Evolutionary conservation across 2,329 filamentous ascomycete genomes (phyloP), one percentile per base, ranked within the genome.

Genomic region (Fusarium praegraminearum): DNA sequence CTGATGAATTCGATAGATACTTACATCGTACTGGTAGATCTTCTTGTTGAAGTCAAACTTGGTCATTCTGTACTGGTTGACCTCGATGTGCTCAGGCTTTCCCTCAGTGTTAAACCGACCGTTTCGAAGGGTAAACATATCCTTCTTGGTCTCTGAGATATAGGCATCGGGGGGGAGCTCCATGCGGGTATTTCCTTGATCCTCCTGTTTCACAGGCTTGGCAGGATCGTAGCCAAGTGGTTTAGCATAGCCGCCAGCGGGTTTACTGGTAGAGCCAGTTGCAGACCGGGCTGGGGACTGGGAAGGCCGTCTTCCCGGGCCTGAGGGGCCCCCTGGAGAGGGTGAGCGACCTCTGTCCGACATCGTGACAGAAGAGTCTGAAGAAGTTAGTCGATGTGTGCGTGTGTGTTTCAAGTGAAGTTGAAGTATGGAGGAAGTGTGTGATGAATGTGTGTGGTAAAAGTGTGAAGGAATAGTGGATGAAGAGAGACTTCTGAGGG

Each of bases 1-100:
- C 9, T 7, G 16, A 20, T 18, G 15, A 4, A 7, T 18, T 30
- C n/a, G n/a, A 33, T 18, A 9, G 18, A 49, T 45, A 86, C 91
- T 85, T 81, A 94, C 92, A 81, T 97, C 93, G 73, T 95, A 98
- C 76, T 98, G 94, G 67, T 90, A 90, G 24, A 98, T 87, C 0
- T 87, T 86, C 15, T 83, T 85, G 3, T 78, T 83, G 0, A 89
- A 89, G 57, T 81, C 76, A 40, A 90, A 88, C 12, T 82, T 80
- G 0, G 78, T 80, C 57, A 98, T 90, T 0, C 89, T 85, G 79
- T 90, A 97, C 13, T 93, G 89, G 77, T 98, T 98, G 38, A 97
- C 80, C 1, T 84, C 78, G 2, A 93, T 72, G 1, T 79, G 75
- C 22, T 89, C 84, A 0, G 82, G 76, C 65, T 85, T 87, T 3